Conservation (phyloP, 225 moss, liverwort and hornwort genomes). For the Polytrichum formosum region DNA sequence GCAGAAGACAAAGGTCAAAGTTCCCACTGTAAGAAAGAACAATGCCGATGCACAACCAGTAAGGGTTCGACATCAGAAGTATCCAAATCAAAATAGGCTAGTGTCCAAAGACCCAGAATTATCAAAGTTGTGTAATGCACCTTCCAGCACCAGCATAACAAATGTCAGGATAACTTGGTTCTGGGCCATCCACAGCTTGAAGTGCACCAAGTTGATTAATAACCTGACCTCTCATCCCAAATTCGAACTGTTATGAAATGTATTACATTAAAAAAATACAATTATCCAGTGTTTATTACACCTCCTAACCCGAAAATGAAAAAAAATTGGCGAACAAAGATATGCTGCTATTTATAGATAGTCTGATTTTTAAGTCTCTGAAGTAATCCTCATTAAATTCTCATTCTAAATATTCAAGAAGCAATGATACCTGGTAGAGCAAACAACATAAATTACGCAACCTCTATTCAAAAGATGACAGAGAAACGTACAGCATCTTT, state of each 20-base stretch:
- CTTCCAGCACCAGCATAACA: conserved; percentile 85
- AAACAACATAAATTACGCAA: no score
- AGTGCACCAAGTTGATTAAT: conserved; percentile 54
- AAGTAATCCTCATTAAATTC: no score
- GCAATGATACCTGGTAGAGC: no score
- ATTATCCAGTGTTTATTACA: no score
- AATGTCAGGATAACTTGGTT: conserved; percentile 71
- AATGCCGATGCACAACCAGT: background rate
- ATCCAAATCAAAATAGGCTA: background rate
- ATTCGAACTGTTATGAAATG: background rate
- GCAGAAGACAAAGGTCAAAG: background rate
- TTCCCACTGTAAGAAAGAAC: no score
- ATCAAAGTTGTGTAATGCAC: conserved; percentile 17
- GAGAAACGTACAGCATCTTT: conserved; percentile 59
- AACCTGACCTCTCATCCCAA: conserved; percentile 47
- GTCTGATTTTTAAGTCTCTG: no score
- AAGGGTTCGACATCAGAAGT: background rate
- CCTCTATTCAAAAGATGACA: no score
- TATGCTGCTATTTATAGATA: no score
- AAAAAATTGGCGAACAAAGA: no score
- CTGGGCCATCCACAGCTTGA: conserved; percentile 72
- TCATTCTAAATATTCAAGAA: no score
- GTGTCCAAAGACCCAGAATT: no score
- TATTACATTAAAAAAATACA: background rate
- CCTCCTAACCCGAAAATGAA: no score